These are phyloP conservation scores for Fusarium sarcochroum DNA, from an alignment of 2,329 filamentous ascomycete genomes.

Conservation along the genomic window DNA sequence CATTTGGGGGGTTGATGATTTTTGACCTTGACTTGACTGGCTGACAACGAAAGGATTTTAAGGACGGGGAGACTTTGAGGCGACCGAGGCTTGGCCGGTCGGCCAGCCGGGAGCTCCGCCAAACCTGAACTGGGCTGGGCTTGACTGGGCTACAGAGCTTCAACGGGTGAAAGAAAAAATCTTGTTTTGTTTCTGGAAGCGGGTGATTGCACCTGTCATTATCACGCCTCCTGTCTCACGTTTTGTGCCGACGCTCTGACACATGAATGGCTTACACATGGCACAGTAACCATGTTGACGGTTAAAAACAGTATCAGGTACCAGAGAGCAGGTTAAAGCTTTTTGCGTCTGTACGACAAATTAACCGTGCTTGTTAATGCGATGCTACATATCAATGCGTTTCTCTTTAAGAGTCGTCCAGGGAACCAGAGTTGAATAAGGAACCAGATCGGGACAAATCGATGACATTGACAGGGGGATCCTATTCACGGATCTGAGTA, in stretches of 20 bases:
- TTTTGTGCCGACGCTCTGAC: conserved; percentile 13
- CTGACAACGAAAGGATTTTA: conserved; percentile 9
- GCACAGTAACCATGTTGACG: not conserved
- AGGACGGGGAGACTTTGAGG: conserved; percentile 26
- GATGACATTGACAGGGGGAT: conserved; percentile 24
- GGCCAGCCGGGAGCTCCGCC: conserved; percentile 23
- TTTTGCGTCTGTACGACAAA: not conserved
- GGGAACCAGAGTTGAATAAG: conserved; percentile 25
- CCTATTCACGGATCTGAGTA: conserved; percentile 20
- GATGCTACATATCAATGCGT: not conserved
- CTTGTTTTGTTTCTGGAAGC: conserved; percentile 20
- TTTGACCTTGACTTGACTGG: conserved; percentile 14
- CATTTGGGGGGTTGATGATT: conserved; percentile 11
- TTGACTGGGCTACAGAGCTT: conserved; percentile 11
- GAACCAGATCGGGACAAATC: conserved; percentile 37
- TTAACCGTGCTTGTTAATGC: conserved; percentile 3
- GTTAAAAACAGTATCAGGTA: not conserved
- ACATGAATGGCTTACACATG: conserved; percentile 20
- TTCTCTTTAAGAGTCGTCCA: conserved; percentile 13
- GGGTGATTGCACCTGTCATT: conserved; percentile 7
- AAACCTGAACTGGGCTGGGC: not conserved
- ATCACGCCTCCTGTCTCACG: conserved; percentile 14
- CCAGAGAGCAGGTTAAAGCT: not conserved
- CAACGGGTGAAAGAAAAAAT: conserved; percentile 16
- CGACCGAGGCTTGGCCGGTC: conserved; percentile 38